These are phyloP conservation scores for Geranomyces variabilis DNA, from an alignment of 192 early-diverging fungal genomes.

Conservation along the genomic window DNA sequence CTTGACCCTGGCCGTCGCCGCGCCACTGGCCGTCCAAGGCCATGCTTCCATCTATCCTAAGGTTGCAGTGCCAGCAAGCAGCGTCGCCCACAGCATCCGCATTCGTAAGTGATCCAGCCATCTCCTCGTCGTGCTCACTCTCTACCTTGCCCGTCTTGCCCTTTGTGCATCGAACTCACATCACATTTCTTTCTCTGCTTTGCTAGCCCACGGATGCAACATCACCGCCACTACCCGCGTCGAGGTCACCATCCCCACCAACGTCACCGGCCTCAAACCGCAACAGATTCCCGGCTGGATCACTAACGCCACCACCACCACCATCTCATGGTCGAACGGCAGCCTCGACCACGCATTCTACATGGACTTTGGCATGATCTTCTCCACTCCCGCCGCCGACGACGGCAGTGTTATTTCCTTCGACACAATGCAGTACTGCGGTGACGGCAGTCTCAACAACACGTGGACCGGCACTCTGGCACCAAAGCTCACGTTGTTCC, in stretches of 20 bases:
- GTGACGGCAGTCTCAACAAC: conserved; percentile 19
- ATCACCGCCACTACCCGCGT: conserved; percentile 30
- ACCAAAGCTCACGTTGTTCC: conserved; percentile 29
- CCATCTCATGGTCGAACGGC: conserved; percentile 38
- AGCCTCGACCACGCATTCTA: conserved; percentile 30
- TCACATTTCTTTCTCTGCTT: conserved; percentile 2
- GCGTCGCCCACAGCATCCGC: conserved; percentile 6
- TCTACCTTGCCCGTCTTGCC: neutral
- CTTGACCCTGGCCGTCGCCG: conserved; percentile 13
- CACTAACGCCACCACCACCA: conserved; percentile 29
- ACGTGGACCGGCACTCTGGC: conserved; percentile 27
- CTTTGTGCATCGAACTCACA: neutral
- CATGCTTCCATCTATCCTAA: conserved; percentile 22
- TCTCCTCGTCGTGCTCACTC: neutral
- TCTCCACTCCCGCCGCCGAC: conserved; percentile 22
- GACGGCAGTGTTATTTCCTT: conserved; percentile 40
- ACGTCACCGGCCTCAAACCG: conserved; percentile 42
- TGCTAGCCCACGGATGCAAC: conserved; percentile 41
- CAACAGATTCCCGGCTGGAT: conserved; percentile 36
- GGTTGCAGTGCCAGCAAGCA: conserved; percentile 13
- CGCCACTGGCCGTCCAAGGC: neutral
- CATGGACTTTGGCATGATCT: conserved; percentile 37
- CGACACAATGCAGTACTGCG: conserved; percentile 32
- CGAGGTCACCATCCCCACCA: conserved; percentile 35
- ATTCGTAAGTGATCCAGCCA: conserved; percentile 26